Evolutionary conservation across 2,329 filamentous ascomycete genomes (phyloP).

Genomic region (Simplicillium sp.): DNA sequence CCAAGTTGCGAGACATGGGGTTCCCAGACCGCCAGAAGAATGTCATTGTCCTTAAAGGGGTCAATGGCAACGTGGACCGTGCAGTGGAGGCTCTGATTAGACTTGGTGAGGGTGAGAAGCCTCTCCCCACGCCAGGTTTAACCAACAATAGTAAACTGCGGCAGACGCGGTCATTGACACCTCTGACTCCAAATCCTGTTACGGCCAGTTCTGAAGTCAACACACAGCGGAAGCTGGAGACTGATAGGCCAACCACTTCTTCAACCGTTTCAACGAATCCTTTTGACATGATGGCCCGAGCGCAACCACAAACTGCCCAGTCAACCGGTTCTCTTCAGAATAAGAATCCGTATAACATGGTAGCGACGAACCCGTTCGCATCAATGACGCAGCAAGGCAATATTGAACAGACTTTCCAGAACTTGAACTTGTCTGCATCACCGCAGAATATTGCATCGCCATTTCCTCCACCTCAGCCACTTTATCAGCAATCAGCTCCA

Average conservation of each 20-base stretch:
- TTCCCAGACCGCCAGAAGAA: slow-evolving; percentile 80
- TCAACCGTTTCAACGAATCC: slow-evolving; percentile 52
- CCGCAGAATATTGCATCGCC: slow-evolving; percentile 63
- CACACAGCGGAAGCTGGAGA: slow-evolving; percentile 17
- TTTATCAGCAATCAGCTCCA: slow-evolving; percentile 34
- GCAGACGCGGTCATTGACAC: slow-evolving; percentile 44
- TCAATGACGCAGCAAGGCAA: slow-evolving; percentile 28
- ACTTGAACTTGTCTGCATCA: slow-evolving; percentile 54
- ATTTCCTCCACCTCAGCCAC: slow-evolving; percentile 25
- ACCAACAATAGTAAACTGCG: slow-evolving; percentile 38
- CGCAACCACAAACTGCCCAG: slow-evolving; percentile 53
- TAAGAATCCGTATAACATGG: slow-evolving; percentile 43
- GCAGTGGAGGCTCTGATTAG: slow-evolving; percentile 78
- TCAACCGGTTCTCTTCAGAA: slow-evolving; percentile 53
- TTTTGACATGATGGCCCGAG: slow-evolving; percentile 50
- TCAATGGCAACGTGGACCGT: slow-evolving; percentile 77
- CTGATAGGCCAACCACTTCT: slow-evolving; percentile 27
- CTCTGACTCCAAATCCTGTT: slow-evolving; percentile 30
- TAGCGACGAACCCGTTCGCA: slow-evolving; percentile 64
- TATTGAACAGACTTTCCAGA: slow-evolving; percentile 64
- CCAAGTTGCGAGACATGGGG: slow-evolving; percentile 78
- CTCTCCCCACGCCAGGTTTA: slow-evolving; percentile 16
- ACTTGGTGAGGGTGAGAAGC: slow-evolving; percentile 60
- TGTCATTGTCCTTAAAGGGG: slow-evolving; percentile 67
- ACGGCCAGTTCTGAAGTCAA: slow-evolving; percentile 22